phyloP scores from a whole-genome alignment of 805 yeast species.

The Wickerhamia fluorescens region DNA sequence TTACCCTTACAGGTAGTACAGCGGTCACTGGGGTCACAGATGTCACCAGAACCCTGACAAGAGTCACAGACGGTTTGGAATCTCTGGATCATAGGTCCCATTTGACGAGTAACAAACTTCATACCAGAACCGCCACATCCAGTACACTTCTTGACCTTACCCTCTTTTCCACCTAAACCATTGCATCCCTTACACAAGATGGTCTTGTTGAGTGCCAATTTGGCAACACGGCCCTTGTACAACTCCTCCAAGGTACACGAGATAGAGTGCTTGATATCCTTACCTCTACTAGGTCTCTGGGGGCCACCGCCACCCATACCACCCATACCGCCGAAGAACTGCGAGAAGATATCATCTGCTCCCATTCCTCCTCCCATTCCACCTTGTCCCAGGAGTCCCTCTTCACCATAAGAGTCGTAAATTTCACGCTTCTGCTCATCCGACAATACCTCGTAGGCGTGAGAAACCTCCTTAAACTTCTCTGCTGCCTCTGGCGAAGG shows the following conservation, averaged over 20 bases:
- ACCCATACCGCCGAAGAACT: slow-evolving; percentile 65
- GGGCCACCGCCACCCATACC: slow-evolving; percentile 56
- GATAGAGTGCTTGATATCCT: slow-evolving; percentile 86
- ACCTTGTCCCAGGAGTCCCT: slow-evolving; percentile 72
- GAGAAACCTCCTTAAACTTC: slow-evolving; percentile 84
- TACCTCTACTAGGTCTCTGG: slow-evolving; percentile 76
- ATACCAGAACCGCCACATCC: slow-evolving; percentile 89
- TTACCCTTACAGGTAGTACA: slow-evolving; percentile 86
- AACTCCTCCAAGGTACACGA: slow-evolving; percentile 85
- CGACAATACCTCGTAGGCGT: slow-evolving; percentile 81
- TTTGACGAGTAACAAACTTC: slow-evolving; percentile 88
- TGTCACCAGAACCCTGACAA: slow-evolving; percentile 91
- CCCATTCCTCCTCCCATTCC: slow-evolving; percentile 61
- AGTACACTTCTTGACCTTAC: slow-evolving; percentile 79
- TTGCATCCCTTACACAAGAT: slow-evolving; percentile 82
- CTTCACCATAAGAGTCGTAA: slow-evolving; percentile 89
- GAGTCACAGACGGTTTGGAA: slow-evolving; percentile 90
- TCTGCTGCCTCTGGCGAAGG: slow-evolving; percentile 90
- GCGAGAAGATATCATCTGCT: slow-evolving; percentile 70
- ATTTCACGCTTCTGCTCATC: slow-evolving; percentile 84
- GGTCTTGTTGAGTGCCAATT: slow-evolving; percentile 90
- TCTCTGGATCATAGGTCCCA: slow-evolving; percentile 99
- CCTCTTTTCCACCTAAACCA: slow-evolving; percentile 94
- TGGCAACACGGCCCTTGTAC: slow-evolving; percentile 88
- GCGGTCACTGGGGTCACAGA: slow-evolving; percentile 76